These are phyloP conservation scores for Microdochium paspali DNA, from an alignment of 2,329 filamentous ascomycete species.

Conservation along the genomic window DNA sequence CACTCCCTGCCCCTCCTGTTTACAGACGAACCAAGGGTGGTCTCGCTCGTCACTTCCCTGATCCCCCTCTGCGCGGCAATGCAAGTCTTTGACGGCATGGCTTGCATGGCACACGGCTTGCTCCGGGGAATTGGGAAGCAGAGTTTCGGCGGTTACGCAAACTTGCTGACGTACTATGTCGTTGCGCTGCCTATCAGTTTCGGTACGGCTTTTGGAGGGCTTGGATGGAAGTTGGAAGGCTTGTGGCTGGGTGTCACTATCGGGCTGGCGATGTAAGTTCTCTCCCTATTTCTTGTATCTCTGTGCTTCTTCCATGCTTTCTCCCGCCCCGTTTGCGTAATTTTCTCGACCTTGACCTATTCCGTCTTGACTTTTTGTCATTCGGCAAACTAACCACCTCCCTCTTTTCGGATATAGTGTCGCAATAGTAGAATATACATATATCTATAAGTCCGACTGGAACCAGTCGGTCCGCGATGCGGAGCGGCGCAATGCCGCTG, in stretches of 20 bases:
- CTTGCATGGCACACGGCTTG: conserved; percentile 73
- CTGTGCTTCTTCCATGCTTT: not conserved
- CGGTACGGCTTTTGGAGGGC: conserved; percentile 62
- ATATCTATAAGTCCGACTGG: conserved; percentile 43
- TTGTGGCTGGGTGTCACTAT: conserved; percentile 74
- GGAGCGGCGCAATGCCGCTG: conserved; percentile 37
- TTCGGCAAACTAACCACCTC: conserved; percentile 3
- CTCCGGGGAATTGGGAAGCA: conserved; percentile 82
- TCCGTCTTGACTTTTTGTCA: too few relatives aligned
- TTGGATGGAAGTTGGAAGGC: conserved; percentile 64
- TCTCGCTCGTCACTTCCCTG: conserved; percentile 56
- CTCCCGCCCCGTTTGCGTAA: not conserved
- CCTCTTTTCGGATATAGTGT: conserved; percentile 27
- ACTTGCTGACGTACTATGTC: conserved; percentile 76
- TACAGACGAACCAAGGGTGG: conserved; percentile 63
- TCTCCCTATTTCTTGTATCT: not conserved
- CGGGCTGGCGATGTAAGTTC: conserved; percentile 52
- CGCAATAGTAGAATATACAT: conserved; percentile 42
- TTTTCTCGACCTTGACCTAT: not conserved
- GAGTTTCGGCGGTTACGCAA: conserved; percentile 81
- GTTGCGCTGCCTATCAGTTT: conserved; percentile 81
- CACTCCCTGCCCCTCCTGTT: conserved; percentile 70
- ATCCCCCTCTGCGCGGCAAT: conserved; percentile 79
- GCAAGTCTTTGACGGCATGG: conserved; percentile 79
- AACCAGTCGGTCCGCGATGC: conserved; percentile 42